Base-by-base conservation (phyloP, 441 rosid genomes). In the Pelargonium cotyledonis region DNA sequence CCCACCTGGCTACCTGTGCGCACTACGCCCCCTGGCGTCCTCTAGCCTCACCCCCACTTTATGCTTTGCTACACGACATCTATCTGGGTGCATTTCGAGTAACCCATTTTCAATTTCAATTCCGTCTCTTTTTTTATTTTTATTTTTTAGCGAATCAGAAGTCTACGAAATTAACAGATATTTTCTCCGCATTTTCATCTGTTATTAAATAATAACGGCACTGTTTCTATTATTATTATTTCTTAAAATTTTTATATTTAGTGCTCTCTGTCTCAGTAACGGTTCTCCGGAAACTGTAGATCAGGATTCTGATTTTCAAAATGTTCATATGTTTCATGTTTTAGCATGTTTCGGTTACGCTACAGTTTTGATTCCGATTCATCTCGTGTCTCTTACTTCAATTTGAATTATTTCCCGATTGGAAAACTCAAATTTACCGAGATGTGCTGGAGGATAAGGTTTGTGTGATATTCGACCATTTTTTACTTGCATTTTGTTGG, bases 281-380 rank as follows among this genome's bases (percentile, higher is more conserved):
- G 60, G 60, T 53, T 53, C 60, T 53, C 21, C 60, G 21, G 60
- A 53, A 53, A 53, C 60, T 53, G 60, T 53, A 53, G 60, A 53
- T 53, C 60, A 53, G 21, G 60, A 38, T 38, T 38, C 41, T 38
- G 41, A 38, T 21, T 38, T 38, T 38, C 41, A 38, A 38, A 38
- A 38, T 18, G 60, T 14, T 53, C 60, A 21, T 21, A 21, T 53
- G 15, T 7, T 18, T n/a, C 60, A 15, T 14, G 8, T 53, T 15
- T 18, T 53, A 15, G 7, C 6, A 51, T 12, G 11, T 53, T 15
- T 53, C 60, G 60, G 60, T 53, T n/a, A 53, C 60, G n/a, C 8
- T 53, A 18, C 15, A 14, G 6, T 4, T 14, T n/a, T n/a, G 21
- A 5, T 53, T 15, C 60, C 15, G 15, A 14, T 53, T 53, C 8